phyloP scores from a whole-genome alignment of 768 basidiomycete species.

The Mrakia frigida region DNA sequence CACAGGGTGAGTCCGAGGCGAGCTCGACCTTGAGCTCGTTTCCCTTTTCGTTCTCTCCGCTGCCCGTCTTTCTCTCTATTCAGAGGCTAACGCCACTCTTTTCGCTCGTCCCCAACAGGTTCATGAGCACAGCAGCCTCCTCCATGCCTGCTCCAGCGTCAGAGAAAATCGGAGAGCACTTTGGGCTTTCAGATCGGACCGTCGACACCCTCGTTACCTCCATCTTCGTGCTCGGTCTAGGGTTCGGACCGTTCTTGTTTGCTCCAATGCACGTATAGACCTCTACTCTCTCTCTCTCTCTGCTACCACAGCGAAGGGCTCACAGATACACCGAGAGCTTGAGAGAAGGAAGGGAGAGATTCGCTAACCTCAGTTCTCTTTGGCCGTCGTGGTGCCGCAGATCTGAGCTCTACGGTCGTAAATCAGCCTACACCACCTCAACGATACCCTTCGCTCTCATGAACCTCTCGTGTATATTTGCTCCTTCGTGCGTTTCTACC shows the following conservation, averaged over 20 bases:
- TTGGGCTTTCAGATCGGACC: neutral
- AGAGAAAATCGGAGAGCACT: slow-evolving; percentile 2
- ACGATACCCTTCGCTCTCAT: slow-evolving; percentile 28
- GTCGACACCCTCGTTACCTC: slow-evolving; percentile 13
- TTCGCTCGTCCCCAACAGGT: neutral
- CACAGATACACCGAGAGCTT: too few relatives aligned
- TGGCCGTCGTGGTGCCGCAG: too few relatives aligned
- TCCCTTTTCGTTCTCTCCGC: neutral
- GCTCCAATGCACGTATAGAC: slow-evolving; percentile 9
- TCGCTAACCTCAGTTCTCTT: neutral
- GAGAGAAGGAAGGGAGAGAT: neutral
- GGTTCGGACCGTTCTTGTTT: slow-evolving; percentile 29
- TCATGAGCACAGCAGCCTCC: slow-evolving; percentile 11
- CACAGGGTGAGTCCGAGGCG: neutral
- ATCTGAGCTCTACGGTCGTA: slow-evolving; percentile 29
- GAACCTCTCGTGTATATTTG: slow-evolving; percentile 17
- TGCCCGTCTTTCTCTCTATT: neutral
- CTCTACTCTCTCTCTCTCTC: too few relatives aligned
- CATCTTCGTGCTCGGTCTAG: slow-evolving; percentile 21
- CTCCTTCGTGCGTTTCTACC: slow-evolving; percentile 3
- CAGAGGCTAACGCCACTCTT: neutral
- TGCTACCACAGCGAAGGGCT: too few relatives aligned
- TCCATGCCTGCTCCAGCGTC: slow-evolving; percentile 19
- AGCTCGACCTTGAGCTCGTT: neutral
- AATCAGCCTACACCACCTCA: slow-evolving; percentile 18